Base-by-base conservation (phyloP, 495 filamentous ascomycete genomes). In the Penicillium samsonianum region DNA sequence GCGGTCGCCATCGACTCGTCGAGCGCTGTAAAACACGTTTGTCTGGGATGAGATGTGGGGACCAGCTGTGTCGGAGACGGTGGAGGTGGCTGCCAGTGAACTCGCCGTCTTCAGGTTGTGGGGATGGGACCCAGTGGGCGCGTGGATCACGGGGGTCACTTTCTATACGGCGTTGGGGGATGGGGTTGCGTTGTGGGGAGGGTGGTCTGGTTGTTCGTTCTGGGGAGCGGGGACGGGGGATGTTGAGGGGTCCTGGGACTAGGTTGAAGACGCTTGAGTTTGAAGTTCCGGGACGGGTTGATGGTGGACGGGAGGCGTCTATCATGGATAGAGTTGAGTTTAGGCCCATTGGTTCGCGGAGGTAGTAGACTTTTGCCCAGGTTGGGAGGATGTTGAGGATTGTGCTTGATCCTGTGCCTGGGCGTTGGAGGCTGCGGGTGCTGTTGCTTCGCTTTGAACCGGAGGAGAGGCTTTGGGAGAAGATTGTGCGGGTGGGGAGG, bases 11-110 rank as follows among this genome's bases (percentile, higher is more conserved):
- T 11, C 82, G 68, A 67, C 68, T 70, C 7, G 42, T 50, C 6
- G 67, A 67, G 6, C 64, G 65, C 28, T 64, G 66, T 4, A 69
- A 54, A 5, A 47, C 79, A 17, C 83, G 73, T 55, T 82, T 75
- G 65, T 93, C 89, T 1, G 76, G 74, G 35, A 81, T 82, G 26
- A 95, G 76, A 67, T 92, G 89, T 3, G 90, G 90, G 7, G 89
- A 90, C 86, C 86, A 92, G 61, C 72, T 67, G 80, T 79, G 72
- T 73, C 83, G 49, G 31, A 71, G 40, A 17, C 69, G 67, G 57
- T 70, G 48, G 28, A 67, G 67, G 25, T 67, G 61, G 14, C 59
- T 57, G 22, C 60, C 64, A 6, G 57, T 37, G 41, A 62, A 20
- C 42, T 67, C 58, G 17, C 47, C 44, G 17, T 66, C 42, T n/a